Evolutionary conservation across 129 eudicot species (phyloP).

Genomic region (Artemisia annua): DNA sequence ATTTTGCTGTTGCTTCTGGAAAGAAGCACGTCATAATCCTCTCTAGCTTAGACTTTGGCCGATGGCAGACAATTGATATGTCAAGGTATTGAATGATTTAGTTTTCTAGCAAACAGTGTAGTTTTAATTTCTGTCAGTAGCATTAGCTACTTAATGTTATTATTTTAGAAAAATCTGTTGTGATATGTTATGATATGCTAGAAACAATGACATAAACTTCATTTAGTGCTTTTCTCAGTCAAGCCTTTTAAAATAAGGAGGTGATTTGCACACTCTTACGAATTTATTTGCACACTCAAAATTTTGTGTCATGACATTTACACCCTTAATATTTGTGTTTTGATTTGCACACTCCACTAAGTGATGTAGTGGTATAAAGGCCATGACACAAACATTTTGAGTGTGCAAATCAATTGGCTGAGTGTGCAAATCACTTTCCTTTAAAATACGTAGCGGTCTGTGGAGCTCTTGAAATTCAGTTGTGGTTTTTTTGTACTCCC

Average conservation of each 20-base stretch:
- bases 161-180: too few species aligned
- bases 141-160: neutral
- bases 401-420: too few species aligned
- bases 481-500: neutral
- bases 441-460: too few species aligned
- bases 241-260: neutral
- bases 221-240: neutral
- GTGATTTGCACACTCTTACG: too few species aligned
- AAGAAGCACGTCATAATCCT: slow-evolving; percentile 81
- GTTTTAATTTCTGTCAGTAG: neutral
- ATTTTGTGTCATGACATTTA: too few species aligned
- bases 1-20: slow-evolving; percentile 79
- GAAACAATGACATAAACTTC: neutral
- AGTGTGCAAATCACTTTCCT: too few species aligned
- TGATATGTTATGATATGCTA: neutral
- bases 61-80: slow-evolving; percentile 87
- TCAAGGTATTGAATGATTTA: slow-evolving; percentile 58
- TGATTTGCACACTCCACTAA: too few species aligned
- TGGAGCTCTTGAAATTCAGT: neutral
- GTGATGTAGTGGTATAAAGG: too few species aligned
- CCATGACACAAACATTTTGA: too few species aligned
- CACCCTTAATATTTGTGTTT: too few species aligned
- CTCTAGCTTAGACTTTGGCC: slow-evolving; percentile 96
- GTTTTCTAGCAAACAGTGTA: neutral
- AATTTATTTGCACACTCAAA: too few species aligned